These are phyloP conservation scores for Hypomyces perniciosus DNA, from an alignment of 2,329 filamentous ascomycete species.

Conservation along the genomic window DNA sequence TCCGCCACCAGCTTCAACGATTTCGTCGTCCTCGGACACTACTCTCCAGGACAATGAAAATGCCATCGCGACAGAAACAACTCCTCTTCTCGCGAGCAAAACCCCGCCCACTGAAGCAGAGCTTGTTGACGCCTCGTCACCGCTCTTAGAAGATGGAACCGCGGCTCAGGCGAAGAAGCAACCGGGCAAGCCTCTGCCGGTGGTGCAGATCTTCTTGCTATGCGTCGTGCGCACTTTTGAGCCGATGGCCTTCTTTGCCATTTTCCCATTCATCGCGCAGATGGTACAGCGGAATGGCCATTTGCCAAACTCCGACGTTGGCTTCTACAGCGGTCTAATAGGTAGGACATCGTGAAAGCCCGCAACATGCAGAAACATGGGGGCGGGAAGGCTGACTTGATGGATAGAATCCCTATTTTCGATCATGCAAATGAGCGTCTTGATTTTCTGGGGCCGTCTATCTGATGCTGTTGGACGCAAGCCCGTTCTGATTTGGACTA, in stretches of 20 bases:
- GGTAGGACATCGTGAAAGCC: too few relatives aligned
- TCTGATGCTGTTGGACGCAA: slow-evolving; percentile 64
- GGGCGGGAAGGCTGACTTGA: too few relatives aligned
- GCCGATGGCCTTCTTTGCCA: slow-evolving; percentile 76
- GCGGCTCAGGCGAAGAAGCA: background rate
- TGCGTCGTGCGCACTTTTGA: slow-evolving; percentile 70
- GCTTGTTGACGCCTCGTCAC: background rate
- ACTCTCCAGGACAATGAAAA: slow-evolving; percentile 9
- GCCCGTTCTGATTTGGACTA: slow-evolving; percentile 61
- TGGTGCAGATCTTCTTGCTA: slow-evolving; percentile 61
- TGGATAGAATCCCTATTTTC: slow-evolving; percentile 67
- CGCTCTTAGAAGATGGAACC: slow-evolving; percentile 4
- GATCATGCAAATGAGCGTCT: slow-evolving; percentile 68
- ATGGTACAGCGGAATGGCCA: slow-evolving; percentile 66
- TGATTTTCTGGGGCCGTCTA: slow-evolving; percentile 64
- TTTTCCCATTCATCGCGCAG: slow-evolving; percentile 73
- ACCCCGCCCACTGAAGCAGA: background rate
- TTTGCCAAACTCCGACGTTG: slow-evolving; percentile 59
- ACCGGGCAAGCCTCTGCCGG: slow-evolving; percentile 45
- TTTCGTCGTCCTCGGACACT: slow-evolving; percentile 8
- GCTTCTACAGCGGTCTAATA: slow-evolving; percentile 66
- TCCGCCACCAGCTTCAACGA: background rate
- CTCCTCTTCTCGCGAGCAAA: slow-evolving; percentile 2
- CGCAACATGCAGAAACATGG: too few relatives aligned
- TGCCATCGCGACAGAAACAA: slow-evolving; percentile 7